Percentiles rank a stretch among this genome's conserved stretches.
These are phyloP conservation scores for Xylariales sp. DNA, from an alignment of 2,329 filamentous ascomycete genomes.

Conservation along the genomic window DNA sequence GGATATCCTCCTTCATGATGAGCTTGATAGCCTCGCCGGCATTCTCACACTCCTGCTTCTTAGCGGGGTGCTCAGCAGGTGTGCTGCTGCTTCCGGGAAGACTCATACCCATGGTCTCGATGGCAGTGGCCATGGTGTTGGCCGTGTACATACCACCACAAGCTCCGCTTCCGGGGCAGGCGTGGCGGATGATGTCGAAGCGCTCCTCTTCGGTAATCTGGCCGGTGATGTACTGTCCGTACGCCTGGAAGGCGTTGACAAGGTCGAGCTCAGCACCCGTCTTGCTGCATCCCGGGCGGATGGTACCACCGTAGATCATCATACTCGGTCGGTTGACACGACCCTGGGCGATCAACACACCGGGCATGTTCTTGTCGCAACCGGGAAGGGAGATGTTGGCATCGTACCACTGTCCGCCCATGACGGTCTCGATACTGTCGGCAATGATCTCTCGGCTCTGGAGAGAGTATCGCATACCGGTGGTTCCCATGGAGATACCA, in stretches of 20 bases:
- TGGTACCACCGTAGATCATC: slow-evolving; percentile 97
- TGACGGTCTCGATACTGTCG: slow-evolving; percentile 91
- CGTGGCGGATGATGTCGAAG: slow-evolving; percentile 36
- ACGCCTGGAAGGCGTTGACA: slow-evolving; percentile 95
- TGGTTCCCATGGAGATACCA: slow-evolving; percentile 96
- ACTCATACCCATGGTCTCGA: slow-evolving; percentile 48
- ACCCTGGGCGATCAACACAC: slow-evolving; percentile 45
- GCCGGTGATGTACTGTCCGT: slow-evolving; percentile 59
- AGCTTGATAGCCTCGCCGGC: slow-evolving; percentile 72
- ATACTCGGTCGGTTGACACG: slow-evolving; percentile 60
- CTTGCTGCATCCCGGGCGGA: slow-evolving; percentile 81
- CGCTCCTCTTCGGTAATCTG: slow-evolving; percentile 39
- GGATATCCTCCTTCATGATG: slow-evolving; percentile 64
- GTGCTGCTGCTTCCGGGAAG: slow-evolving; percentile 65
- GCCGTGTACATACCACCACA: slow-evolving; percentile 53
- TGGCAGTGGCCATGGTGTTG: slow-evolving; percentile 48
- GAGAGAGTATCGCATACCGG: slow-evolving; percentile 91
- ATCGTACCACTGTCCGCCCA: slow-evolving; percentile 87
- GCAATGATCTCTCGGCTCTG: slow-evolving; percentile 94
- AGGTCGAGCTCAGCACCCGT: slow-evolving; percentile 81
- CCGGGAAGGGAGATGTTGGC: slow-evolving; percentile 63
- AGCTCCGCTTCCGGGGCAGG: slow-evolving; percentile 41
- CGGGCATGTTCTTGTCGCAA: slow-evolving; percentile 49
- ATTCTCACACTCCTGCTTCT: slow-evolving; percentile 67
- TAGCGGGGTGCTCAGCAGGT: slow-evolving; percentile 69